Evolutionary conservation across 441 rosid species (phyloP).

Genomic region (Erodium chrysanthum): DNA sequence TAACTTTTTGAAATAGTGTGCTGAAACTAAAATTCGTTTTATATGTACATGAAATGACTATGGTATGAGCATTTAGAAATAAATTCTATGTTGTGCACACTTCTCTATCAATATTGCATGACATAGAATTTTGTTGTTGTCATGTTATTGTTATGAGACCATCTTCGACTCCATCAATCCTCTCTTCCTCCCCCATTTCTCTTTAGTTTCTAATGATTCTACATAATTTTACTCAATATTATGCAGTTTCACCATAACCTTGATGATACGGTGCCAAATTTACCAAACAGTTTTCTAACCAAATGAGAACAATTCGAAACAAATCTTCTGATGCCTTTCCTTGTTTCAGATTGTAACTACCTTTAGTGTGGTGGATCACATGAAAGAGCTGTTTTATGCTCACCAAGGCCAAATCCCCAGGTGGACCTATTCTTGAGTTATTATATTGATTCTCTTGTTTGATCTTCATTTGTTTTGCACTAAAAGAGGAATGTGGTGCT

Average conservation of each 20-base stretch:
- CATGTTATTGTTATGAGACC: not conserved
- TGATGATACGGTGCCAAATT: not conserved
- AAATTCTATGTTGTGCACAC: not conserved
- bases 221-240: not conserved
- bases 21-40: not conserved
- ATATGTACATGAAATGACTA: not conserved
- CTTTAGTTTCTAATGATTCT: not conserved
- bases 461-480: not conserved
- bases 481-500: not conserved
- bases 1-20: not conserved
- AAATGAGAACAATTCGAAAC: not conserved
- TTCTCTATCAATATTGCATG: not conserved
- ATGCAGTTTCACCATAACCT: not conserved
- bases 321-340: slow-evolving; percentile 11
- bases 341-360: slow-evolving; percentile 66
- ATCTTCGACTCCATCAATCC: not conserved
- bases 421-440: slow-evolving; percentile 28
- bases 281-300: too few relatives aligned
- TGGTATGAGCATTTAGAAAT: not conserved
- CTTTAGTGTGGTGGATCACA: slow-evolving; percentile 82
- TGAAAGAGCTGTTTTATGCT: slow-evolving; percentile 71
- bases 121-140: not conserved
- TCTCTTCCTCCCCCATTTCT: not conserved
- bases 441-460: not conserved
- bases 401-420: slow-evolving; percentile 40